Evolutionary conservation across 495 filamentous ascomycete species (phyloP).

Genomic region (Extremus antarcticus): DNA sequence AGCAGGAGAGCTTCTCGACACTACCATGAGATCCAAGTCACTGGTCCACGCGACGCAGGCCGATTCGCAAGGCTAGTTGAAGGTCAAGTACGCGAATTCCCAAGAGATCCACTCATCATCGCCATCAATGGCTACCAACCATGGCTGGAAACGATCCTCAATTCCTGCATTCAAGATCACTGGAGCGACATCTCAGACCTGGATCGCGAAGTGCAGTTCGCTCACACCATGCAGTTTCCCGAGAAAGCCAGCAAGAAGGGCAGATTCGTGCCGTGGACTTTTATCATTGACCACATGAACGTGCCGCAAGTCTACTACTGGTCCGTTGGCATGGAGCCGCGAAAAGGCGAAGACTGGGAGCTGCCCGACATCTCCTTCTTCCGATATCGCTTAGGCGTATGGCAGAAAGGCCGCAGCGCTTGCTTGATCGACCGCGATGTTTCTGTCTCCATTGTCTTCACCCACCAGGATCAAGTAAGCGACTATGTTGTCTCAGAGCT

Average conservation of each 20-base stretch:
- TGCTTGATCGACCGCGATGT: conserved; percentile 10
- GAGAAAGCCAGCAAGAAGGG: conserved; percentile 11
- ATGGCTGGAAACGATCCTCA: conserved; percentile 18
- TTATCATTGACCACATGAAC: conserved; percentile 22
- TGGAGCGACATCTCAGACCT: conserved; percentile 17
- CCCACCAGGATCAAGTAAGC: conserved; percentile 11
- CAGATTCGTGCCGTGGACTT: conserved; percentile 18
- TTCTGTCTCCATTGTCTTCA: conserved; percentile 22
- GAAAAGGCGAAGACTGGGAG: conserved; percentile 6
- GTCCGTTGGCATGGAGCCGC: conserved; percentile 17
- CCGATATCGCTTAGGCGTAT: conserved; percentile 21
- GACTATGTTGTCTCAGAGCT: conserved; percentile 20
- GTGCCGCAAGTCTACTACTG: conserved; percentile 23
- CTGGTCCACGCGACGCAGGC: conserved; percentile 16
- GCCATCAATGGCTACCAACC: conserved; percentile 19
- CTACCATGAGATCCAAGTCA: conserved; percentile 17
- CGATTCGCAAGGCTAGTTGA: conserved; percentile 18
- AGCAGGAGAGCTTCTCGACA: conserved; percentile 12
- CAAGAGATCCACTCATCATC: conserved; percentile 13
- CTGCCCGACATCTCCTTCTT: conserved; percentile 13
- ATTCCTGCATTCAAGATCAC: conserved; percentile 17
- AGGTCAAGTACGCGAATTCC: conserved; percentile 10
- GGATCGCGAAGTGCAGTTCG: conserved; percentile 20
- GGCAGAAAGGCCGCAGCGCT: conserved; percentile 15
- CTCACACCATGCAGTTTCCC: conserved; percentile 19